phyloP scores from a whole-genome alignment of 2,329 filamentous ascomycete species.

The Colletotrichum liaoningense region DNA sequence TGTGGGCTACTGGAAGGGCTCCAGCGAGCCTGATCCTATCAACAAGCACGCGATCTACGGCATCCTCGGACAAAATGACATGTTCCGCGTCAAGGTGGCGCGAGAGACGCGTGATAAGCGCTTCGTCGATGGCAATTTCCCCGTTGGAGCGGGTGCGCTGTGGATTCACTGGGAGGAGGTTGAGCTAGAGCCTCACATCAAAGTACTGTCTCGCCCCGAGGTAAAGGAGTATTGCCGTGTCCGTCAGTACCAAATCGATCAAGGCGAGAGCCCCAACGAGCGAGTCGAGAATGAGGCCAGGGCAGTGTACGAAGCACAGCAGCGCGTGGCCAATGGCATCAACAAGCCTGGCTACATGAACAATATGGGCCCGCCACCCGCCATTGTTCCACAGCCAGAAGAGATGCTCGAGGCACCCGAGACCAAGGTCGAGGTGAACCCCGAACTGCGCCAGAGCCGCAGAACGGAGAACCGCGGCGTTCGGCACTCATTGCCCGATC shows the following conservation, averaged over 20 bases:
- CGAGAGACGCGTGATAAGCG: slow-evolving; percentile 71
- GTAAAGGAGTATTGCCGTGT: slow-evolving; percentile 74
- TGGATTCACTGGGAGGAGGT: slow-evolving; percentile 75
- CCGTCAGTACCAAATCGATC: slow-evolving; percentile 68
- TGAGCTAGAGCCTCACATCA: slow-evolving; percentile 66
- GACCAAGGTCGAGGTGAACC: slow-evolving; percentile 38
- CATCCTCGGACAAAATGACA: slow-evolving; percentile 71
- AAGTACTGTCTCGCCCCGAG: slow-evolving; percentile 62
- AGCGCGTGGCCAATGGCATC: slow-evolving; percentile 50
- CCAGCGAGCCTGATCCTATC: slow-evolving; percentile 55
- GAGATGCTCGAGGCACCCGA: slow-evolving; percentile 26
- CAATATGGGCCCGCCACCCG: slow-evolving; percentile 18
- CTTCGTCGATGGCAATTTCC: slow-evolving; percentile 69
- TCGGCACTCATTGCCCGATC: slow-evolving; percentile 48
- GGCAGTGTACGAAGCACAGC: slow-evolving; percentile 63
- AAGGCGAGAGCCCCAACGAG: slow-evolving; percentile 61
- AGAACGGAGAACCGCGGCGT: slow-evolving; percentile 50
- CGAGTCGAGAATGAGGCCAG: slow-evolving; percentile 61
- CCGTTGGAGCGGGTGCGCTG: slow-evolving; percentile 67
- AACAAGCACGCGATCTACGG: slow-evolving; percentile 73
- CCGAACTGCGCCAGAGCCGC: slow-evolving; percentile 56
- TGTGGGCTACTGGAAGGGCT: slow-evolving; percentile 70
- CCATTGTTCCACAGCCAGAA: slow-evolving; percentile 34
- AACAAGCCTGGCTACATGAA: slow-evolving; percentile 37
- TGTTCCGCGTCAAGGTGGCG: slow-evolving; percentile 73